These are phyloP conservation scores for Zygoascus hellenicus DNA, from an alignment of 1,139 yeast species.

Conservation along the genomic window DNA sequence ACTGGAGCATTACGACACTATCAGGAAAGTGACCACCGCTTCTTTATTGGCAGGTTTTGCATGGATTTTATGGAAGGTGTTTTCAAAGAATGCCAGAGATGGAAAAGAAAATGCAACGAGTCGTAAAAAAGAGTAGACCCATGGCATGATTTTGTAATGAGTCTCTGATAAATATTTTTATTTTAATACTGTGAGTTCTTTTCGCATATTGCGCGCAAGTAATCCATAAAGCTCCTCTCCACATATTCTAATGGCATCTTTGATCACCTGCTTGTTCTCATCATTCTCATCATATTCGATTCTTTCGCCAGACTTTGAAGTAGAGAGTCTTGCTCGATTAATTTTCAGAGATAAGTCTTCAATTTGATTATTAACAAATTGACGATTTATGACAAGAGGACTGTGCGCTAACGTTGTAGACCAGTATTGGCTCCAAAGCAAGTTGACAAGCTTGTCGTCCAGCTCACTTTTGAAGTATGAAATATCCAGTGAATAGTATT, in stretches of 20 bases:
- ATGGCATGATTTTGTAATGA: neutral
- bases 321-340: constrained; percentile 12
- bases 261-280: constrained; percentile 8
- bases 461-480: constrained; percentile 52
- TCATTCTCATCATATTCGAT: neutral
- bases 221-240: constrained; percentile 33
- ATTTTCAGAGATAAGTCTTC: constrained; percentile 25
- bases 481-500: constrained; percentile 65
- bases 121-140: neutral
- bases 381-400: constrained; percentile 27
- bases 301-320: neutral
- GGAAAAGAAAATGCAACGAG: neutral
- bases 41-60: constrained; percentile 32
- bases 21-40: constrained; percentile 33
- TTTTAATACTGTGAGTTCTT: neutral
- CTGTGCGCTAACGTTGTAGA: constrained; percentile 36
- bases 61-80: constrained; percentile 32
- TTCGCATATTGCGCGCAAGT: constrained; percentile 24
- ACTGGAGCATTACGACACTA: constrained; percentile 22
- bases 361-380: constrained; percentile 35
- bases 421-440: constrained; percentile 50
- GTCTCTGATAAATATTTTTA: neutral
- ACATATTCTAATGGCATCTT: constrained; percentile 27
- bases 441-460: constrained; percentile 47
- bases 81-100: neutral